These are phyloP conservation scores for Plenodomus lindquistii DNA, from an alignment of 2,329 filamentous ascomycete genomes.

Conservation along the genomic window DNA sequence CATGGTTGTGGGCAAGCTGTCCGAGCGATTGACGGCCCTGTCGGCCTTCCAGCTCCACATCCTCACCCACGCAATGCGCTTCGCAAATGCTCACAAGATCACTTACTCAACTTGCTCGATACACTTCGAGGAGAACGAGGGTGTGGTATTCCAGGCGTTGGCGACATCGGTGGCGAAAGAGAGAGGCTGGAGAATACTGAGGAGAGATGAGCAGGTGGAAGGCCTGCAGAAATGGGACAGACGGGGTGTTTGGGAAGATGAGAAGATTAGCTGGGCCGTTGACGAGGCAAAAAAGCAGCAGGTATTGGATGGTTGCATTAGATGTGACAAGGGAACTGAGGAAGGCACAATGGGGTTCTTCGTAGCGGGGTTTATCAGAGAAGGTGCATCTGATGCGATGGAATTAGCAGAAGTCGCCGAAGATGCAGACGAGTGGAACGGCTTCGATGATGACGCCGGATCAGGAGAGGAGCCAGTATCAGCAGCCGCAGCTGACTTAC, in stretches of 20 bases:
- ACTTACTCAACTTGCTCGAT: slow-evolving; percentile 95
- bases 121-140: slow-evolving; percentile 85
- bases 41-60: slow-evolving; percentile 81
- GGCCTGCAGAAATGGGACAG: slow-evolving; percentile 78
- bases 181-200: slow-evolving; percentile 77
- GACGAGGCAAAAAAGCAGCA: slow-evolving; percentile 20
- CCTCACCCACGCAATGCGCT: slow-evolving; percentile 80
- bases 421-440: slow-evolving; percentile 49
- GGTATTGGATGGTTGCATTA: slow-evolving; percentile 74
- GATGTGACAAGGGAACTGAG: slow-evolving; percentile 78
- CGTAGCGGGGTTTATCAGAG: slow-evolving; percentile 80
- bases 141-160: slow-evolving; percentile 75
- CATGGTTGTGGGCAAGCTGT: slow-evolving; percentile 35
- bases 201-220: slow-evolving; percentile 70
- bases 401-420: slow-evolving; percentile 2
- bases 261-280: slow-evolving; percentile 48
- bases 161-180: slow-evolving; percentile 66
- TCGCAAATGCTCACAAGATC: slow-evolving; percentile 68
- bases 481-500: background rate
- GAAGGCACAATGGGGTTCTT: slow-evolving; percentile 95
- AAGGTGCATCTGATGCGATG: slow-evolving; percentile 32
- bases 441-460: slow-evolving; percentile 46
- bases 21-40: slow-evolving; percentile 70
- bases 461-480: slow-evolving; percentile 6
- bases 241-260: slow-evolving; percentile 53